phyloP scores from a whole-genome alignment of 1,139 yeast genomes.

The Saccharomyces hybrid region DNA sequence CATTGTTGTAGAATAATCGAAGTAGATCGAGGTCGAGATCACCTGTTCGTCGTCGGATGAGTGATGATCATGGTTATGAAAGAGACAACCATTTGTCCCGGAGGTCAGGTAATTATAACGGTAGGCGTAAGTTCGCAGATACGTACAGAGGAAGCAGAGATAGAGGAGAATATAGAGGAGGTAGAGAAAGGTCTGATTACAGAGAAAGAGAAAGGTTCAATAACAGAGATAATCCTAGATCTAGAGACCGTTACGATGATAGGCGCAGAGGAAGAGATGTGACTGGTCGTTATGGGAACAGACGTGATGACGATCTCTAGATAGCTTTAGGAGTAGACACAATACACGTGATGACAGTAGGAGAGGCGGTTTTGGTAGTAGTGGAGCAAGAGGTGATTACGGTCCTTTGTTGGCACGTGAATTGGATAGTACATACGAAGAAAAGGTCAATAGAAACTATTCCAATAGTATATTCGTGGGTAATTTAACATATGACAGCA shows the following conservation, averaged over 20 bases:
- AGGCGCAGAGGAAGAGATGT: constrained; percentile 24
- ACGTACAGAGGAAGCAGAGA: constrained; percentile 16
- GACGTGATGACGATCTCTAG: constrained; percentile 5
- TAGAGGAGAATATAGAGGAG: constrained; percentile 21
- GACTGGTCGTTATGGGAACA: constrained; percentile 14
- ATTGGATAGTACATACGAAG: constrained; percentile 29
- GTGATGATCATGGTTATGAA: constrained; percentile 1
- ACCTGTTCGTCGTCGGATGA: constrained; percentile 6
- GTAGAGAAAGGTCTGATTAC: constrained; percentile 12
- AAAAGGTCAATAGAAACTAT: constrained; percentile 55
- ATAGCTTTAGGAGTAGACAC: constrained; percentile 22
- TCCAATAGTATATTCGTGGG: constrained; percentile 67
- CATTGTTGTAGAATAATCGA: constrained; percentile 1
- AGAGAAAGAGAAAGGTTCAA: constrained; percentile 18
- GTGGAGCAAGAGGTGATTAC: constrained; percentile 18
- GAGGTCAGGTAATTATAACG: neutral
- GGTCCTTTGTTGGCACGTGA: constrained; percentile 27
- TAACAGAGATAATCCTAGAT: constrained; percentile 17
- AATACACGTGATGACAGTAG: constrained; percentile 18
- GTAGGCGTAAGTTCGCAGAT: constrained; percentile 2
- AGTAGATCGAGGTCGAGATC: constrained; percentile 7
- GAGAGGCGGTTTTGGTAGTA: constrained; percentile 27
- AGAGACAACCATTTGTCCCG: neutral
- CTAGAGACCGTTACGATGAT: constrained; percentile 10
- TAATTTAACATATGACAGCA: constrained; percentile 59